Conservation (phyloP, 2,329 filamentous ascomycete genomes). For the Nigrospora osmanthi region DNA sequence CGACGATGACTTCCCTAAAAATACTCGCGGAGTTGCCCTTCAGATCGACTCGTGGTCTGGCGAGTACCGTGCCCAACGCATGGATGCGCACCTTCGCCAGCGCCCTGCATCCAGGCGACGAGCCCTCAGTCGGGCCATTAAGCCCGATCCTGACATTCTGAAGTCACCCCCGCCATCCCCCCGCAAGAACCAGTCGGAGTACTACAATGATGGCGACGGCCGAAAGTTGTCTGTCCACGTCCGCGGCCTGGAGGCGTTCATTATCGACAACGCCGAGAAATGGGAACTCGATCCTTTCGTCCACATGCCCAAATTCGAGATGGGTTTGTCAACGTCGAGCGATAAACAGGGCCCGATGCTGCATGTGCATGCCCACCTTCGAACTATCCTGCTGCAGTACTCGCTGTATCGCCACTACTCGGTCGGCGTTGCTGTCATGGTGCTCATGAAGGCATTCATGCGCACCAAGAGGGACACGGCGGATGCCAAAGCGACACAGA, state of each 20-base stretch:
- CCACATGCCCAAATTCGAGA: constrained; percentile 77
- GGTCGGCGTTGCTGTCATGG: constrained; percentile 70
- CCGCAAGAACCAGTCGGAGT: constrained; percentile 41
- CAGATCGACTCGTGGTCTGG: constrained; percentile 83
- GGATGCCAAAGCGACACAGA: constrained; percentile 19
- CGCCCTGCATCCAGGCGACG: constrained; percentile 55
- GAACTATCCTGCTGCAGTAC: constrained; percentile 76
- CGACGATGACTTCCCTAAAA: constrained; percentile 73
- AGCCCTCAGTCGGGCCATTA: constrained; percentile 64
- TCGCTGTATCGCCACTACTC: constrained; percentile 93
- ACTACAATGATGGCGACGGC: constrained; percentile 59
- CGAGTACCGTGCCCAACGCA: constrained; percentile 79
- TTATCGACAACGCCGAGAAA: constrained; percentile 79
- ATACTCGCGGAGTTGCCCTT: constrained; percentile 74
- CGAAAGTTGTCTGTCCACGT: constrained; percentile 74
- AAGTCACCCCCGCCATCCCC: constrained; percentile 39
- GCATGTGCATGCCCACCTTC: constrained; percentile 75
- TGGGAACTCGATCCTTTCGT: constrained; percentile 83
- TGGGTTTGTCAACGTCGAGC: constrained; percentile 76
- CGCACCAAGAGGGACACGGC: constrained; percentile 36
- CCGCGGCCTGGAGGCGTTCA: constrained; percentile 79
- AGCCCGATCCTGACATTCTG: constrained; percentile 60
- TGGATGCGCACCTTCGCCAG: constrained; percentile 50
- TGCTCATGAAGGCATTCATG: constrained; percentile 64
- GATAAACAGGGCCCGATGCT: constrained; percentile 84